A percentile compares a stretch with the other conserved stretches of the same genome.
phyloP scores from a whole-genome alignment of 2,329 filamentous ascomycete species.

The Alternaria panax region DNA sequence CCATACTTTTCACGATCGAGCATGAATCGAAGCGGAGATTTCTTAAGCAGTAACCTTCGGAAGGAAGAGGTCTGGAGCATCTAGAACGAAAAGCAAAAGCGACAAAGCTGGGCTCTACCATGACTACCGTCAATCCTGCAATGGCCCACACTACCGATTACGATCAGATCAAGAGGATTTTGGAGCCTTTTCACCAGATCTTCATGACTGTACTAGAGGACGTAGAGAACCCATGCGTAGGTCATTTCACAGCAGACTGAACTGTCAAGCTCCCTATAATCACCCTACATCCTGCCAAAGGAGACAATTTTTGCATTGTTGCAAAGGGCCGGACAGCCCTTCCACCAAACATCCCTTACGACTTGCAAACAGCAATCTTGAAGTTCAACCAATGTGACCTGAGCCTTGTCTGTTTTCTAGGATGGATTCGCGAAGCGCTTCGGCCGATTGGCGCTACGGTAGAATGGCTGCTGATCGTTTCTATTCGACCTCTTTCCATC shows the following conservation, averaged over 20 bases:
- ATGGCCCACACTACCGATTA: neutral
- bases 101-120: no score
- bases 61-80: neutral
- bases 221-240: neutral
- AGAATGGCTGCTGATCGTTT: neutral
- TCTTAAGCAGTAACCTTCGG: neutral
- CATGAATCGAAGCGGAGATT: neutral
- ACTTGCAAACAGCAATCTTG: neutral
- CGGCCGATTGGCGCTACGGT: neutral
- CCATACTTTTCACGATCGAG: neutral
- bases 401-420: neutral
- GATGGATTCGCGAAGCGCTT: neutral
- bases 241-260: neutral
- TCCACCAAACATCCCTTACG: neutral
- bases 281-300: neutral
- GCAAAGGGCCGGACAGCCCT: neutral
- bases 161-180: neutral
- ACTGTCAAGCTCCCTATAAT: neutral
- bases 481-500: neutral
- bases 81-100: neutral
- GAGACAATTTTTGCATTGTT: rapidly evolving
- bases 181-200: neutral
- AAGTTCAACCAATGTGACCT: neutral
- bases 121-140: neutral
- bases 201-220: neutral